Percentiles rank a stretch among this genome's conserved stretches.
Evolutionary conservation across 345 rosid genomes (phyloP).

Genomic region (Microthlaspi erraticum): DNA sequence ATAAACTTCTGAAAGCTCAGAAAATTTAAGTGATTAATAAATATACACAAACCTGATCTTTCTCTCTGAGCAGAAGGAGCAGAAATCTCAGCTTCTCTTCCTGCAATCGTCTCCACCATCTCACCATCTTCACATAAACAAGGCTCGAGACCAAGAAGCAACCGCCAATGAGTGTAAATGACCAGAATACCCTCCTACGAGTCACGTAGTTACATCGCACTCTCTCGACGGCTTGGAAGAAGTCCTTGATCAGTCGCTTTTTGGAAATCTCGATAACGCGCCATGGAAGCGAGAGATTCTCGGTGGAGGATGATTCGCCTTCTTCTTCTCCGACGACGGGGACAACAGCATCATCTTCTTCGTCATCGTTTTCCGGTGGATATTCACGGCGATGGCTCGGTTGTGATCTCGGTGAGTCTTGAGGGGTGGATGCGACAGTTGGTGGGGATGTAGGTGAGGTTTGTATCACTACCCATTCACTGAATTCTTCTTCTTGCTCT

Average conservation of each 20-base stretch:
- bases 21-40: background rate
- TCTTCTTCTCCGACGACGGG: constrained; percentile 29
- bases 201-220: constrained; percentile 6
- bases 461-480: constrained; percentile 45
- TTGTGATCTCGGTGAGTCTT: constrained; percentile 20
- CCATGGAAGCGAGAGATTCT: constrained; percentile 25
- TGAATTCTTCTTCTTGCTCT: constrained; percentile 41
- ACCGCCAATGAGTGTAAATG: constrained; percentile 26
- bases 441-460: constrained; percentile 17
- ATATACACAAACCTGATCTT: constrained; percentile 43
- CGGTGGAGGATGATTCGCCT: constrained; percentile 22
- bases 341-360: constrained; percentile 9
- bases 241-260: constrained; percentile 10
- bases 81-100: constrained; percentile 41
- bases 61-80: constrained; percentile 35
- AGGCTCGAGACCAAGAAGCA: constrained; percentile 31
- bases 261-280: constrained; percentile 30
- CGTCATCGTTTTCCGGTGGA: background rate
- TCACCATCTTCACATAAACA: constrained; percentile 35
- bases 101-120: constrained; percentile 42
- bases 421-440: constrained; percentile 29
- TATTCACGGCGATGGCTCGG: constrained; percentile 25
- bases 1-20: too few relatives aligned
- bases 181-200: constrained; percentile 36
- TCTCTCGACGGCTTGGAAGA: constrained; percentile 3